phyloP scores from a whole-genome alignment of 208 protist species.

The Herpetomonas samuelpessoai region DNA sequence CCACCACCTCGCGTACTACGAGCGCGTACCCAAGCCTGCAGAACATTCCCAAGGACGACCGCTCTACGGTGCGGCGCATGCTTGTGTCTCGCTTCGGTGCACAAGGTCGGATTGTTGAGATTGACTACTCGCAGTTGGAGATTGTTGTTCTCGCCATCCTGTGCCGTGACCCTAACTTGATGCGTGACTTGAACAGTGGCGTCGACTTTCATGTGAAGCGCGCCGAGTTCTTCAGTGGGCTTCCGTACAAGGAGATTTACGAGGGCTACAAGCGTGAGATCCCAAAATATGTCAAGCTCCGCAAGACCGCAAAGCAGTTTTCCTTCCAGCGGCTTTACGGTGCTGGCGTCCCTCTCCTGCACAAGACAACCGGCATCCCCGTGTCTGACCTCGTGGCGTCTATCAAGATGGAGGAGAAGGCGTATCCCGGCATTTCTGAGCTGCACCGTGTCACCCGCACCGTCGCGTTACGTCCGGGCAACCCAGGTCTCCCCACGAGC shows the following conservation, averaged over 20 bases:
- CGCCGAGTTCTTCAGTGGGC: constrained; percentile 78
- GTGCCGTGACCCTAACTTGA: constrained; percentile 62
- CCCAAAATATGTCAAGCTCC: constrained; percentile 66
- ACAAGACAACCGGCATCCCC: constrained; percentile 85
- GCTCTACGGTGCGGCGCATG: constrained; percentile 71
- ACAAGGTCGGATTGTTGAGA: constrained; percentile 73
- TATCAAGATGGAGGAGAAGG: constrained; percentile 64
- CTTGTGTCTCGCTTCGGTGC: constrained; percentile 83
- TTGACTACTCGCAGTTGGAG: constrained; percentile 92
- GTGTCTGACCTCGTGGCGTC: constrained; percentile 62
- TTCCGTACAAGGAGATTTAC: constrained; percentile 79
- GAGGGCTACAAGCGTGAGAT: constrained; percentile 58
- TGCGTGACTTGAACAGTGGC: constrained; percentile 59
- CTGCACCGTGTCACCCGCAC: constrained; percentile 70
- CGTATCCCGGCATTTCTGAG: constrained; percentile 71
- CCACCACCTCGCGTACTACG: constrained; percentile 75
- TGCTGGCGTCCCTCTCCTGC: constrained; percentile 71
- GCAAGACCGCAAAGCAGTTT: constrained; percentile 86
- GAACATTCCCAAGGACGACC: constrained; percentile 88
- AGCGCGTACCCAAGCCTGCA: constrained; percentile 86
- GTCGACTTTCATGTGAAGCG: constrained; percentile 90
- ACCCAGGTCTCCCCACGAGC: constrained; percentile 76
- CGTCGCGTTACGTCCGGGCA: constrained; percentile 74
- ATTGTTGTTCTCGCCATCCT: constrained; percentile 82
- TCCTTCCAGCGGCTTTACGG: constrained; percentile 91